Evolutionary conservation across 2,329 filamentous ascomycete species (phyloP), one percentile per base, ranked within the genome.

Genomic region (Leptographium flavum): DNA sequence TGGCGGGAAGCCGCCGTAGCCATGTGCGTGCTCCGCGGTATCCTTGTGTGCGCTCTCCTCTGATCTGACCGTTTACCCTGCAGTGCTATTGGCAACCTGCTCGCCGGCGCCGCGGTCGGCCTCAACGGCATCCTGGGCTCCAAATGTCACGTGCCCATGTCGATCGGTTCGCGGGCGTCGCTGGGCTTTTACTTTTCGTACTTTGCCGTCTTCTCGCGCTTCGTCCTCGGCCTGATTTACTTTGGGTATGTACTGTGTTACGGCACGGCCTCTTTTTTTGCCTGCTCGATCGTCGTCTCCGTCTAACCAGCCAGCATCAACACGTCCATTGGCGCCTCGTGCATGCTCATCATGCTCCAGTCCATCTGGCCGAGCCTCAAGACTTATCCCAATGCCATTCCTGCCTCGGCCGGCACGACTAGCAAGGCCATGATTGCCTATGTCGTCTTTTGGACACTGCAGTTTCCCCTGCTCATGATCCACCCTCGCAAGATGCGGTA

Each of bases 321-420:
- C 45, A 49, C 50, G 10, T 45, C 42, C 11, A 46, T 46, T 11
- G 39, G 45, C 8, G 31, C 45, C 5, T 42, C 45, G 1, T 52
- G 50, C 39, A 49, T 50, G 49, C 44, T 49, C 23, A 51, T 69
- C 37, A 56, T 62, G 42, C 54, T 63, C 10, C 50, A 53, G 2
- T 58, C 62, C 14, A 63, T 66, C 46, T 68, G 63, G 63, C 64
- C 65, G 1, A 60, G 58, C 17, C 66, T 63, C 48, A 50, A 56
- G 15, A 56, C 55, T 42, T 58, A 69, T 13, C 63, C 63, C 1
- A 67, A 68, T 45, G 55, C 58, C 28, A 56, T 70, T n/a, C 58
- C 63, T 1, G 55, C 55, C 1, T 58, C 52, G 36, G 58, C 60
- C 17, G 61, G 63, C 47, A 54, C 55, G 27, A 55, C 56, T 7